phyloP scores from a whole-genome alignment of 306 rosid genomes.

The Parietaria judaica region DNA sequence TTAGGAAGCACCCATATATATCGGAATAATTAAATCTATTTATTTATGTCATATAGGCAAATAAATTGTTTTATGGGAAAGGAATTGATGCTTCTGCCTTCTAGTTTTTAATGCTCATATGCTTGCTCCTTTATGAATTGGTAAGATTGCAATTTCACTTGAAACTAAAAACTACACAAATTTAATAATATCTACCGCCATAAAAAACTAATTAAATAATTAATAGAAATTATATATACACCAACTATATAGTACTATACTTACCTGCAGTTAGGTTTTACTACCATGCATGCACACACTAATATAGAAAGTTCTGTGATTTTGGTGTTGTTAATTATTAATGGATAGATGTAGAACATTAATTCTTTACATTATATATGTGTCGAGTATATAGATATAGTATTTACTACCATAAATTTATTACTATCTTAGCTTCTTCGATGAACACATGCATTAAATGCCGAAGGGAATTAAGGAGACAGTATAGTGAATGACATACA shows the following conservation, averaged over 20 bases:
- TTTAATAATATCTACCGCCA: slow-evolving; percentile 1
- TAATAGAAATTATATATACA: not conserved
- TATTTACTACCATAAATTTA: slow-evolving; percentile 1
- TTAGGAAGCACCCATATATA: too few species aligned
- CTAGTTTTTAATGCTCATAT: slow-evolving; percentile 7
- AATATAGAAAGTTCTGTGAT: not conserved
- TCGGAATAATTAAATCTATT: not conserved
- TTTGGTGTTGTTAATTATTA: too few species aligned
- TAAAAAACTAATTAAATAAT: not conserved
- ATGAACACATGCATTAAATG: slow-evolving; percentile 8
- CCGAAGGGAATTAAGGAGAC: not conserved
- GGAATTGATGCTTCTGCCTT: not conserved
- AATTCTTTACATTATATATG: not conserved
- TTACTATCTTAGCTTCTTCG: slow-evolving; percentile 3
- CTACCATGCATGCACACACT: not conserved
- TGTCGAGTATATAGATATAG: not conserved
- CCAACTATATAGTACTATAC: not conserved
- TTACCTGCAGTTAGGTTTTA: not conserved
- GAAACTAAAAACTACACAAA: not conserved
- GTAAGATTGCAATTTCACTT: not conserved
- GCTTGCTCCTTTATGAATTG: slow-evolving; percentile 1
- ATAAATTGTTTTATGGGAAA: not conserved
- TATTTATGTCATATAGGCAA: not conserved
- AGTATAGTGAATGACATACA: not conserved
- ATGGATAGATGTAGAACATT: not conserved